Conservation (phyloP, 2,329 filamentous ascomycete genomes). For the Cyphellophora europaea region DNA sequence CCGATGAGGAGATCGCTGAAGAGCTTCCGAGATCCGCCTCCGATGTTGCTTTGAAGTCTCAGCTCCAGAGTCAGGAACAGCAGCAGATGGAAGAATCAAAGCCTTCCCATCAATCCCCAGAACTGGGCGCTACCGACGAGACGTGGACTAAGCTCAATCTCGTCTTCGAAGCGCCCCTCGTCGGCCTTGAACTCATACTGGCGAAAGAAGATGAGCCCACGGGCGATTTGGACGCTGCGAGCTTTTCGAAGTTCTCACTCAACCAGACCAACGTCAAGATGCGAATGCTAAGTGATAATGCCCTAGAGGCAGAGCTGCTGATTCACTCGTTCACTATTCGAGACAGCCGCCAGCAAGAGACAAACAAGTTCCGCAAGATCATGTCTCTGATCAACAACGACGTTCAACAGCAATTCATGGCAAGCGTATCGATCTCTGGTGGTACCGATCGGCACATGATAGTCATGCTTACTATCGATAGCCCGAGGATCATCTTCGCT, state of each 20-base stretch:
- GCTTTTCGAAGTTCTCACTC: constrained; percentile 85
- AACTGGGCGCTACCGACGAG: constrained; percentile 58
- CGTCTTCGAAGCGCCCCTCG: constrained; percentile 76
- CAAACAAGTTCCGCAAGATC: constrained; percentile 94
- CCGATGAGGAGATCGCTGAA: constrained; percentile 62
- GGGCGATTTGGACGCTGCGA: constrained; percentile 66
- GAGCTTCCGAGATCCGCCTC: constrained; percentile 55
- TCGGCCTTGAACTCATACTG: constrained; percentile 79
- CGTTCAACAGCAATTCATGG: constrained; percentile 94
- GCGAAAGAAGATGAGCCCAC: constrained; percentile 68
- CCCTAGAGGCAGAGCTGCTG: constrained; percentile 83
- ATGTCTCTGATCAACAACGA: constrained; percentile 95
- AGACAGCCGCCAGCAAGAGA: constrained; percentile 79
- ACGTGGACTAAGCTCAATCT: constrained; percentile 92
- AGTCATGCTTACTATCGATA: constrained; percentile 87
- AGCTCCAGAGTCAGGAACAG: constrained; percentile 35
- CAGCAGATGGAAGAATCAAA: constrained; percentile 28
- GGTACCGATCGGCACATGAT: constrained; percentile 74
- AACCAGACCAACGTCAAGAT: constrained; percentile 89
- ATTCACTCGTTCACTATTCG: constrained; percentile 92
- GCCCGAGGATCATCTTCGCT: constrained; percentile 87
- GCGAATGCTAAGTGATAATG: constrained; percentile 83
- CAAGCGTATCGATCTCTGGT: constrained; percentile 84
- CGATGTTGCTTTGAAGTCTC: constrained; percentile 38
- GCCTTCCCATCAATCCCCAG: constrained; percentile 54